These are phyloP conservation scores for Kodamaea kaohsiungensis DNA, from an alignment of 805 yeast species.

Conservation along the genomic window DNA sequence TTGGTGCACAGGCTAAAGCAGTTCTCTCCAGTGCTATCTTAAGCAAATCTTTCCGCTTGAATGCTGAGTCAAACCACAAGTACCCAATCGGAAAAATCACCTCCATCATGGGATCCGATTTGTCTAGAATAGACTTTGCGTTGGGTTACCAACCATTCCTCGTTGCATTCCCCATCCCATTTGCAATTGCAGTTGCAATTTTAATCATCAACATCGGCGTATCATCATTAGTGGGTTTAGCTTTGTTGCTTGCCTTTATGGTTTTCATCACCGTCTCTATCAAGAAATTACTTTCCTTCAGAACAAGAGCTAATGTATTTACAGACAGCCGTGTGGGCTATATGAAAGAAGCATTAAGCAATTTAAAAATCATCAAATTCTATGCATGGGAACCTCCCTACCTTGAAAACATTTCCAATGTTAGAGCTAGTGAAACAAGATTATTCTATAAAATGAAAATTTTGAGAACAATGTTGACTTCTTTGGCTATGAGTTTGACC, in stretches of 20 bases:
- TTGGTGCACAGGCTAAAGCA: constrained; percentile 30
- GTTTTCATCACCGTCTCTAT: constrained; percentile 48
- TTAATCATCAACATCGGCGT: constrained; percentile 26
- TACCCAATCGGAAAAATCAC: constrained; percentile 26
- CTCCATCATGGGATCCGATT: constrained; percentile 29
- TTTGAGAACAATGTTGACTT: constrained; percentile 59
- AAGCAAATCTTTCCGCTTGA: constrained; percentile 24
- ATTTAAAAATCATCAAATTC: constrained; percentile 79
- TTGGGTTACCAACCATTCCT: constrained; percentile 29
- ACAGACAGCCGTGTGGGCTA: constrained; percentile 79
- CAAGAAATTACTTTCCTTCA: constrained; percentile 50
- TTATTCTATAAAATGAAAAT: constrained; percentile 64
- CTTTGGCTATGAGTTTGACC: constrained; percentile 68
- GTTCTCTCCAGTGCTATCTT: constrained; percentile 27
- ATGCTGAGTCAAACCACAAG: constrained; percentile 20
- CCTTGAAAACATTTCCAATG: constrained; percentile 51
- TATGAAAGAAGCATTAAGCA: constrained; percentile 75
- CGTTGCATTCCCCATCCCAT: constrained; percentile 24
- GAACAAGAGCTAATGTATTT: constrained; percentile 47
- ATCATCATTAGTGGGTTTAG: constrained; percentile 27
- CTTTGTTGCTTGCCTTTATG: constrained; percentile 29
- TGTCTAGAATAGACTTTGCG: constrained; percentile 30
- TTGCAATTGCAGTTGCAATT: constrained; percentile 25
- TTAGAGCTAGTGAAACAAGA: constrained; percentile 63
- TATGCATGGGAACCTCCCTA: constrained; percentile 93